Conservation (phyloP, 352 stramenopile species). For the Peronosclerospora sorghi region DNA sequence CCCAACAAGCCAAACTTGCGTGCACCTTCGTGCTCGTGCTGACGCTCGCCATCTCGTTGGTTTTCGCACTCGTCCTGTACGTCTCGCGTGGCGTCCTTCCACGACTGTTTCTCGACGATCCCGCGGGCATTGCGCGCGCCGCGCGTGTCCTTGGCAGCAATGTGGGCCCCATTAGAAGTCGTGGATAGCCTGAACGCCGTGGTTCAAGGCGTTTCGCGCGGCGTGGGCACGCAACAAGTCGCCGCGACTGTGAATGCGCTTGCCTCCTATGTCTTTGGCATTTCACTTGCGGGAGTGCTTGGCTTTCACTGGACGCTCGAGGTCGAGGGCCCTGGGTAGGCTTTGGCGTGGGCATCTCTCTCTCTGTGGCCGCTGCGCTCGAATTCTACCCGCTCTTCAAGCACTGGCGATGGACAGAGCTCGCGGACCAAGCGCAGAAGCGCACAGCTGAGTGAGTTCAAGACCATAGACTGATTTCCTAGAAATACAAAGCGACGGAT, state of each 20-base stretch:
- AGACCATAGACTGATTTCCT: no score
- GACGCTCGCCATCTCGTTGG: conserved; percentile 20
- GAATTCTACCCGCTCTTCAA: conserved; percentile 31
- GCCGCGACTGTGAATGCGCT: conserved; percentile 55
- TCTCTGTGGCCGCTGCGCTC: conserved; percentile 22
- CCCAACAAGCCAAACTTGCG: conserved; percentile 34
- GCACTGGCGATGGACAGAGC: conserved; percentile 23
- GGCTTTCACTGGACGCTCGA: conserved; percentile 33
- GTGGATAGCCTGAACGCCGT: conserved; percentile 43
- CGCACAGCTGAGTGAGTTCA: conserved; percentile 28
- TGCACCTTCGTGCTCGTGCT: conserved; percentile 23
- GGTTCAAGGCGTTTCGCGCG: conserved; percentile 57
- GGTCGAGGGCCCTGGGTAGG: conserved; percentile 49
- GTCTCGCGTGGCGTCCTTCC: conserved; percentile 8
- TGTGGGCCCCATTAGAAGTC: conserved; percentile 35
- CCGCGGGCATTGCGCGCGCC: conserved; percentile 27
- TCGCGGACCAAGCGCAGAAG: conserved; percentile 28
- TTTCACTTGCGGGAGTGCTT: conserved; percentile 49
- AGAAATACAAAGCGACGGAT: no score
- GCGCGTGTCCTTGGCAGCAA: conserved; percentile 28
- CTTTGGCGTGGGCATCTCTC: conserved; percentile 49
- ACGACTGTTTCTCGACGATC: conserved; percentile 33
- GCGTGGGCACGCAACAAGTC: conserved; percentile 45
- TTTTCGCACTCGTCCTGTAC: conserved; percentile 16
- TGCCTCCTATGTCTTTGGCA: conserved; percentile 65